Percentiles rank a stretch among this genome's conserved stretches.
phyloP scores from a whole-genome alignment of 1,284 basidiomycete species.

The Boletellus deceptivus region DNA sequence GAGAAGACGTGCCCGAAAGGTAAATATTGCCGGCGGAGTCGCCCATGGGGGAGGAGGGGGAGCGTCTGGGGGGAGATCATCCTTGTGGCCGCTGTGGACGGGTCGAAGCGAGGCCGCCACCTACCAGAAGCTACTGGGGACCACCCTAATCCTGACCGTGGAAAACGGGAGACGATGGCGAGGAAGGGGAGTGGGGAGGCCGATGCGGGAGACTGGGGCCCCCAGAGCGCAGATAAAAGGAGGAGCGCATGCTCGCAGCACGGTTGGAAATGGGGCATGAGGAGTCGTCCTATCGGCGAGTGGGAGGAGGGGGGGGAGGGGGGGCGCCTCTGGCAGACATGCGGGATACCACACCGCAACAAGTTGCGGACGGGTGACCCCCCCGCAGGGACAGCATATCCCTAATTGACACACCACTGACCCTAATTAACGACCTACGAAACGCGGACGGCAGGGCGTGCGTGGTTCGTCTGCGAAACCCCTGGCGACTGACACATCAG shows the following conservation, averaged over 20 bases:
- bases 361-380: conserved; percentile 11
- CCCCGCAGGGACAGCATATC: conserved; percentile 29
- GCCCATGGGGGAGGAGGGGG: conserved; percentile 18
- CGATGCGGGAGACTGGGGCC: conserved; percentile 5
- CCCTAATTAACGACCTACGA: conserved; percentile 34
- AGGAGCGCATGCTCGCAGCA: conserved; percentile 23
- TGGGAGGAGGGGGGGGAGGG: conserved; percentile 14
- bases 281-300: conserved; percentile 20
- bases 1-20: conserved; percentile 13
- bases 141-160: conserved; percentile 28
- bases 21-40: conserved; percentile 18
- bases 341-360: conserved; percentile 27
- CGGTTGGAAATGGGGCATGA: conserved; percentile 27
- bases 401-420: conserved; percentile 28
- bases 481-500: conserved; percentile 25
- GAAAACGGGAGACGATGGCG: conserved; percentile 25
- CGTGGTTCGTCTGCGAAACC: conserved; percentile 18
- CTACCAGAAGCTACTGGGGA: conserved; percentile 18
- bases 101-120: conserved; percentile 14
- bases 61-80: conserved; percentile 23
- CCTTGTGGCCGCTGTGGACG: conserved; percentile 10
- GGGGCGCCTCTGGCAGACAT: conserved; percentile 20
- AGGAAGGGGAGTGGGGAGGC: conserved; percentile 7
- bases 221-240: conserved; percentile 30
- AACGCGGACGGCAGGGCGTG: conserved; percentile 27